Conservation (phyloP, 331 rosid genomes). For the Malus hybrid region DNA sequence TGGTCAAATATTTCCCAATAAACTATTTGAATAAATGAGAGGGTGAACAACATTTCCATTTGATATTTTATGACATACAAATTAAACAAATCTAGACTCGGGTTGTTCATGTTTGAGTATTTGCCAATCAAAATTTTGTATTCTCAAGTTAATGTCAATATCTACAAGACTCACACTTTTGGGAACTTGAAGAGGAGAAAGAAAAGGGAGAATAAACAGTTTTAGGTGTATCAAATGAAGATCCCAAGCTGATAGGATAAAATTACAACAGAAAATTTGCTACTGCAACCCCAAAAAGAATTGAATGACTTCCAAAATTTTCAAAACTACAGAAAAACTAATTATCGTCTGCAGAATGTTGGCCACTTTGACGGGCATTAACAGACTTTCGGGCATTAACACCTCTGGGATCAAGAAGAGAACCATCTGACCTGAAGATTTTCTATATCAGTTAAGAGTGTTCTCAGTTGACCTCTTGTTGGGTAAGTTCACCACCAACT, state of each 20-base stretch:
- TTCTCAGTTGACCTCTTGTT: conserved; percentile 39
- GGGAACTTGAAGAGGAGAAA: background rate
- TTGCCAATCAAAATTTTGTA: background rate
- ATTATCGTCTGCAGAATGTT: background rate
- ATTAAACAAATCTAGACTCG: background rate
- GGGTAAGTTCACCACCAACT: conserved; percentile 61
- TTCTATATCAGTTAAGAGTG: conserved; percentile 71
- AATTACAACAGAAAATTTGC: background rate
- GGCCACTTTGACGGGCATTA: background rate
- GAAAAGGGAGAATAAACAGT: background rate
- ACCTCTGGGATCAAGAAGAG: background rate
- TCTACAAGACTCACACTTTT: background rate
- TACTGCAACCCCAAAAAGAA: background rate
- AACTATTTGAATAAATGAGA: too few relatives aligned
- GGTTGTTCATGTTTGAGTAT: background rate
- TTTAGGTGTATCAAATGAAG: background rate
- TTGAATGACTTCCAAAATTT: background rate
- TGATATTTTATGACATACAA: too few relatives aligned
- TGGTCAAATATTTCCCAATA: too few relatives aligned
- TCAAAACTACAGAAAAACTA: background rate
- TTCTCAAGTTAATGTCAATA: background rate
- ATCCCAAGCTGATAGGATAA: background rate
- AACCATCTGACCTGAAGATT: conserved; percentile 45
- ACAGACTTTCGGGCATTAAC: background rate
- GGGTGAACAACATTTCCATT: too few relatives aligned